phyloP scores from a whole-genome alignment of 495 filamentous ascomycete species.

The Daldinia grandis region DNA sequence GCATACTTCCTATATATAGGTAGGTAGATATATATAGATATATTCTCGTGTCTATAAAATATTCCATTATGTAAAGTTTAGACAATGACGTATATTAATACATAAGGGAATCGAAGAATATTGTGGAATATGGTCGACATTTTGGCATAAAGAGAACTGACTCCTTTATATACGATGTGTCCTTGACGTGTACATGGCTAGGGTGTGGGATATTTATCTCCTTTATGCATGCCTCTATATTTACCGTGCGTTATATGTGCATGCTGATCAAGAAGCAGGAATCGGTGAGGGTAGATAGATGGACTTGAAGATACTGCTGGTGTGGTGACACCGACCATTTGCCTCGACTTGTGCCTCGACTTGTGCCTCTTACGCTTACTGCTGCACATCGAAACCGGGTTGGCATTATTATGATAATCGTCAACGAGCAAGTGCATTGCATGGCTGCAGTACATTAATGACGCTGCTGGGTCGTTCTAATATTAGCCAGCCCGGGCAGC shows the following conservation, averaged over 20 bases:
- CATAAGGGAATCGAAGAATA: neutral
- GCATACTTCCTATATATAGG: neutral
- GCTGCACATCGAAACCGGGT: neutral
- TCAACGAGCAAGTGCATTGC: conserved; percentile 1
- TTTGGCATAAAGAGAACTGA: neutral
- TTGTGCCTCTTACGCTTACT: neutral
- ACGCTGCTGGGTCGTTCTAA: conserved; percentile 13
- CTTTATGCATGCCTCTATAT: neutral
- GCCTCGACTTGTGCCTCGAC: neutral
- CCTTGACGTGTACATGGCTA: neutral
- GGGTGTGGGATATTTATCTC: neutral
- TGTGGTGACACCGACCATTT: neutral
- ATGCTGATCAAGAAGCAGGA: neutral
- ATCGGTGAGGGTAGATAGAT: neutral
- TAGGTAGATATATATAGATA: conserved; percentile 11
- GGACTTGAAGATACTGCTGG: neutral
- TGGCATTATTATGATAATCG: neutral
- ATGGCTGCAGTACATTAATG: conserved; percentile 3
- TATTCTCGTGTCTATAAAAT: neutral
- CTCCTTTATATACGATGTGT: neutral
- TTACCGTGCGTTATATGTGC: neutral
- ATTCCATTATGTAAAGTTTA: neutral
- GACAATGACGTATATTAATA: neutral
- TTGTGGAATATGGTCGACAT: neutral
- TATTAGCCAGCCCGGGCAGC: conserved; percentile 12